Percentiles rank a stretch among this genome's conserved stretches.
Conservation (phyloP, 2,329 filamentous ascomycete species). For the Ascochyta viciae-villosae region DNA sequence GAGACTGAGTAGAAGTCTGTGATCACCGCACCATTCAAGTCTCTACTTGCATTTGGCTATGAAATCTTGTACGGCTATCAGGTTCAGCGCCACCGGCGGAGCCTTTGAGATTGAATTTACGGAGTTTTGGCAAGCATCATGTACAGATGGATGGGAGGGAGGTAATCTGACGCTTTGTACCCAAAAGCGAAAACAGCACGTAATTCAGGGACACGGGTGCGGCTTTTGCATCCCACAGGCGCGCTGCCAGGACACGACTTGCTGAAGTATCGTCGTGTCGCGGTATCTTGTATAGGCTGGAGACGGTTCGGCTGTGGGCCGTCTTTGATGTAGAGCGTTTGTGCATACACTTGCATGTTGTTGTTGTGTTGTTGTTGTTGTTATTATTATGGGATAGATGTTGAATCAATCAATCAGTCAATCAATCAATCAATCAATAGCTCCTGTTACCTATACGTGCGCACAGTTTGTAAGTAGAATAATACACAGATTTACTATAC, state of each 20-base stretch:
- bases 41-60: neutral
- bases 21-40: neutral
- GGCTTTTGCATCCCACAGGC: no score
- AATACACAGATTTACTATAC: no score
- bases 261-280: conserved; percentile 7
- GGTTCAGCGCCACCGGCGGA: neutral
- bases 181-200: neutral
- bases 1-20: neutral
- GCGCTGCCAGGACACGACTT: neutral
- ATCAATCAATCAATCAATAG: neutral
- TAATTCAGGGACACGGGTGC: neutral
- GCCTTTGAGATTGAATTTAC: neutral
- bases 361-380: neutral
- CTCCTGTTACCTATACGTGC: neutral
- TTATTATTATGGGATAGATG: conserved; percentile 5
- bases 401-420: neutral
- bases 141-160: conserved; percentile 4
- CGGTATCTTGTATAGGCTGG: conserved; percentile 6
- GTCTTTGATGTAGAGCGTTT: conserved; percentile 9
- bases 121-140: conserved; percentile 11
- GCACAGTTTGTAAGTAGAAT: no score
- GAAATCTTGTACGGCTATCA: neutral
- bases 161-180: conserved; percentile 10
- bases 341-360: conserved; percentile 12
- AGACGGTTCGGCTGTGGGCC: no score